These are phyloP conservation scores for Elsinoe batatas DNA, from an alignment of 2,329 filamentous ascomycete genomes.

Conservation along the genomic window DNA sequence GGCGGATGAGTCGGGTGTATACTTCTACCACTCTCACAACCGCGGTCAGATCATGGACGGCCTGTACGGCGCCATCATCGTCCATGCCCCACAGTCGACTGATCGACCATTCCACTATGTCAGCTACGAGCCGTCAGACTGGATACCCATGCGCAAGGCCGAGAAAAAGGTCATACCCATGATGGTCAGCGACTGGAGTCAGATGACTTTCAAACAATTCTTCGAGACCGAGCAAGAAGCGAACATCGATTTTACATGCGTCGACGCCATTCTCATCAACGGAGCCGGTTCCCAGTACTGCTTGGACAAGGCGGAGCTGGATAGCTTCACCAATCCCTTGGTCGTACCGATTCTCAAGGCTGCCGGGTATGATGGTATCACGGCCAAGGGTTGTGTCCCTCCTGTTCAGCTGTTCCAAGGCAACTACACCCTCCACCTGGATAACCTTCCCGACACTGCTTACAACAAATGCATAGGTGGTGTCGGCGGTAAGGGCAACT, in stretches of 20 bases:
- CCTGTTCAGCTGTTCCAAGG: slow-evolving; percentile 25
- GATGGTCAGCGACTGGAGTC: slow-evolving; percentile 48
- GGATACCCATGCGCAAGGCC: slow-evolving; percentile 40
- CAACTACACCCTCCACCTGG: slow-evolving; percentile 28
- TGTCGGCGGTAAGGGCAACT: slow-evolving; percentile 35
- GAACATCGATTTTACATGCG: slow-evolving; percentile 45
- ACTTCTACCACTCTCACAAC: slow-evolving; percentile 34
- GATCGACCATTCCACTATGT: slow-evolving; percentile 44
- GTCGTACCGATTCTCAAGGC: slow-evolving; percentile 22
- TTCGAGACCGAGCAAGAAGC: slow-evolving; percentile 37
- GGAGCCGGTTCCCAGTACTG: slow-evolving; percentile 43
- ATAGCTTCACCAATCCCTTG: slow-evolving; percentile 28
- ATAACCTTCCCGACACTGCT: slow-evolving; percentile 21
- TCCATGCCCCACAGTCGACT: slow-evolving; percentile 30
- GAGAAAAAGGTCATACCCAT: slow-evolving; percentile 40
- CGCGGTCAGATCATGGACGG: slow-evolving; percentile 51
- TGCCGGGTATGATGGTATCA: slow-evolving; percentile 21
- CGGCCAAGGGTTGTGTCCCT: slow-evolving; percentile 30
- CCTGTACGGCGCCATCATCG: slow-evolving; percentile 46
- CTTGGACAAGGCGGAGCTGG: slow-evolving; percentile 36
- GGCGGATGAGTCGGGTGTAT: slow-evolving; percentile 46
- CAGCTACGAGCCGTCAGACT: slow-evolving; percentile 29
- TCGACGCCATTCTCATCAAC: slow-evolving; percentile 53
- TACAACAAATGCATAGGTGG: slow-evolving; percentile 38
- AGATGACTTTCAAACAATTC: slow-evolving; percentile 42